A percentile compares a stretch with the other conserved stretches of the same genome.
Conservation (phyloP, 225 moss, liverwort and hornwort species). For the Thuidium tamariscinum region DNA sequence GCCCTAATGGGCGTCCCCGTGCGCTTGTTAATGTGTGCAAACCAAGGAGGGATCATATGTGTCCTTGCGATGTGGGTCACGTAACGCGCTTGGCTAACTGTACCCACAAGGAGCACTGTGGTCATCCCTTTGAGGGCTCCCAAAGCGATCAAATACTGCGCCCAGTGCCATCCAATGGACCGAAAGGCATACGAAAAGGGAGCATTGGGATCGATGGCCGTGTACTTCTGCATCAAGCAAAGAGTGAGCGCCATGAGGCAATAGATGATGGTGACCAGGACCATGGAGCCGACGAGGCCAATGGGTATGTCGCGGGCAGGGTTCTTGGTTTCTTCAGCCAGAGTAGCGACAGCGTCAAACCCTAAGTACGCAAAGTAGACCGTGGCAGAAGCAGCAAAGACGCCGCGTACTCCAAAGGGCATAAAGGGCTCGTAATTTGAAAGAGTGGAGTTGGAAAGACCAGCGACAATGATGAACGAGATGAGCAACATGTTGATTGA, state of each 20-base stretch:
- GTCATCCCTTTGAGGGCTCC: background rate
- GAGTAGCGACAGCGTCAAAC: slow-evolving; percentile 39
- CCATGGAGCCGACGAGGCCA: slow-evolving; percentile 35
- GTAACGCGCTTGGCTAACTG: slow-evolving; percentile 17
- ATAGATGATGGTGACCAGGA: slow-evolving; percentile 28
- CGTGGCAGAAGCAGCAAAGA: background rate
- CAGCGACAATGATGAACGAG: slow-evolving; percentile 19
- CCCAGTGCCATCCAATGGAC: slow-evolving; percentile 25
- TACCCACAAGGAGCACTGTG: slow-evolving; percentile 33
- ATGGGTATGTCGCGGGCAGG: slow-evolving; percentile 29
- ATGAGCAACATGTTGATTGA: slow-evolving; percentile 29
- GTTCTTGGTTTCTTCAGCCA: slow-evolving; percentile 38
- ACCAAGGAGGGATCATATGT: slow-evolving; percentile 34
- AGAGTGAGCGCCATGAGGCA: slow-evolving; percentile 37
- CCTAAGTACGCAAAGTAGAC: slow-evolving; percentile 21
- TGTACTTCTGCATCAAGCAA: slow-evolving; percentile 17
- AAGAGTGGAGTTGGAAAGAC: slow-evolving; percentile 14
- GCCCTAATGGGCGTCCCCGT: slow-evolving; percentile 21
- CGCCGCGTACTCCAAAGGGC: background rate
- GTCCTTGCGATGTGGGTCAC: slow-evolving; percentile 32
- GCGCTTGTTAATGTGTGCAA: slow-evolving; percentile 5
- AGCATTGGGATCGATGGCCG: slow-evolving; percentile 5
- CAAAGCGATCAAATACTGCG: background rate
- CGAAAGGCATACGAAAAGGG: slow-evolving; percentile 41
- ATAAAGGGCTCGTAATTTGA: slow-evolving; percentile 27